Conservation (phyloP, 1,284 basidiomycete genomes). For the Ceratobasidium sp. region DNA sequence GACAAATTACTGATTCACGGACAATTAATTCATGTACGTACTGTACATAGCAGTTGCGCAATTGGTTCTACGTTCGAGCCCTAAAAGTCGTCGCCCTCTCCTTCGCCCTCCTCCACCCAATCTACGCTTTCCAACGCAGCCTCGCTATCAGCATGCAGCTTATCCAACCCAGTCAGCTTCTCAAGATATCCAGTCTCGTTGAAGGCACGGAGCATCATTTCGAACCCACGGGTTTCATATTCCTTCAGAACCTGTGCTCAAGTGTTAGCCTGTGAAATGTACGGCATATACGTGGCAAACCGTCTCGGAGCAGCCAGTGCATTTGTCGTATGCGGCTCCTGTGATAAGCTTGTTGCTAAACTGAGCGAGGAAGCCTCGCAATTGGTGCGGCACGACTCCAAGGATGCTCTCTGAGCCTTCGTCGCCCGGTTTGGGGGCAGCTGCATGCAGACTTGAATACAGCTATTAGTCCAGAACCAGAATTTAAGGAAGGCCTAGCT, state of each 20-base stretch:
- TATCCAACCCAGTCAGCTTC: constrained; percentile 82
- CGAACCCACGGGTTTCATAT: constrained; percentile 78
- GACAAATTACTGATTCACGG: neutral
- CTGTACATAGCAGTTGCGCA: neutral
- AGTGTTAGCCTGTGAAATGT: neutral
- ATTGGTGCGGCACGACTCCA: constrained; percentile 90
- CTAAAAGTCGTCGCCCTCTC: constrained; percentile 43
- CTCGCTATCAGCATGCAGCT: constrained; percentile 80
- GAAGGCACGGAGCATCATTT: constrained; percentile 82
- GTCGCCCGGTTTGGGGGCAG: constrained; percentile 62
- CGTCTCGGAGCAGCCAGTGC: constrained; percentile 87
- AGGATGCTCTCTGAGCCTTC: constrained; percentile 62
- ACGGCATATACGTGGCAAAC: constrained; percentile 51
- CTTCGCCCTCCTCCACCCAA: constrained; percentile 71
- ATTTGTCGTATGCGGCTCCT: constrained; percentile 85
- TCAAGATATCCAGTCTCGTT: constrained; percentile 86
- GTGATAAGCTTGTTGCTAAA: constrained; percentile 86
- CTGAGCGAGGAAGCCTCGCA: constrained; percentile 86
- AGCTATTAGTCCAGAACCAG: neutral
- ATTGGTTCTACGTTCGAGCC: neutral
- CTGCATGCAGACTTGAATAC: constrained; percentile 63
- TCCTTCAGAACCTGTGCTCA: constrained; percentile 69
- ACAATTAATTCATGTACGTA: neutral
- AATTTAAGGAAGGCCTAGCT: neutral
- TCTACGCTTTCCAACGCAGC: constrained; percentile 76